Evolutionary conservation across 345 rosid genomes (phyloP).

Genomic region (Moricandia moricandioides): DNA sequence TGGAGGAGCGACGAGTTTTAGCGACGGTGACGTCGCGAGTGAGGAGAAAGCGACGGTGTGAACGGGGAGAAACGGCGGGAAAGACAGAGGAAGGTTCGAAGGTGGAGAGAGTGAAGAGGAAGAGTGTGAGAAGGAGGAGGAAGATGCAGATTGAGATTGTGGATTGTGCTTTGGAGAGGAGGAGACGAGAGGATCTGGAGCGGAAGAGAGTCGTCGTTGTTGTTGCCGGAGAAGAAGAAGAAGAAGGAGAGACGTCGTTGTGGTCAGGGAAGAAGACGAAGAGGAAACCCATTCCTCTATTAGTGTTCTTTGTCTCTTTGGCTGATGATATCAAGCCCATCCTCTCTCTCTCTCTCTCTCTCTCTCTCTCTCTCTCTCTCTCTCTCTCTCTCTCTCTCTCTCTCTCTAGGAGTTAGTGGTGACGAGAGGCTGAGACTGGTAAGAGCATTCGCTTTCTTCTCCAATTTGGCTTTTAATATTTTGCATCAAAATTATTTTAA

Average conservation of each 20-base stretch:
- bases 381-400: not conserved
- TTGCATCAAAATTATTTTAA: not conserved
- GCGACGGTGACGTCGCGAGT: constrained; percentile 13
- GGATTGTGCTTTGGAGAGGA: constrained; percentile 69
- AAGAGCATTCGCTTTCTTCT: constrained; percentile 3
- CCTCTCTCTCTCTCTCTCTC: not conserved
- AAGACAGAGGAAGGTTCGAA: not conserved
- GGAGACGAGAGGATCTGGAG: constrained; percentile 35
- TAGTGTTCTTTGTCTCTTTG: constrained; percentile 28
- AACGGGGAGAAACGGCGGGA: not conserved
- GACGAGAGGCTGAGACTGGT: constrained; percentile 12
- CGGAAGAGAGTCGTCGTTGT: constrained; percentile 49
- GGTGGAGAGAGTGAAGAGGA: constrained; percentile 85
- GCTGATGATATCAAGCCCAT: constrained; percentile 36
- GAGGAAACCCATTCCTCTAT: constrained; percentile 63
- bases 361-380: not conserved
- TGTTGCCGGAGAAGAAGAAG: constrained; percentile 24
- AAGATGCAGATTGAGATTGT: constrained; percentile 79
- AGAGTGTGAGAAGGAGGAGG: constrained; percentile 62
- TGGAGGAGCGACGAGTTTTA: no score
- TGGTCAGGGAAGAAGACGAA: constrained; percentile 81
- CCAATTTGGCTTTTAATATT: not conserved
- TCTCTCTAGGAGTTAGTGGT: constrained; percentile 13
- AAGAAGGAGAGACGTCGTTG: not conserved
- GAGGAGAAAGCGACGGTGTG: constrained; percentile 40